A percentile compares a stretch with the other conserved stretches of the same genome.
These are phyloP conservation scores for Suillus decipiens DNA, from an alignment of 768 basidiomycete species.

Conservation along the genomic window DNA sequence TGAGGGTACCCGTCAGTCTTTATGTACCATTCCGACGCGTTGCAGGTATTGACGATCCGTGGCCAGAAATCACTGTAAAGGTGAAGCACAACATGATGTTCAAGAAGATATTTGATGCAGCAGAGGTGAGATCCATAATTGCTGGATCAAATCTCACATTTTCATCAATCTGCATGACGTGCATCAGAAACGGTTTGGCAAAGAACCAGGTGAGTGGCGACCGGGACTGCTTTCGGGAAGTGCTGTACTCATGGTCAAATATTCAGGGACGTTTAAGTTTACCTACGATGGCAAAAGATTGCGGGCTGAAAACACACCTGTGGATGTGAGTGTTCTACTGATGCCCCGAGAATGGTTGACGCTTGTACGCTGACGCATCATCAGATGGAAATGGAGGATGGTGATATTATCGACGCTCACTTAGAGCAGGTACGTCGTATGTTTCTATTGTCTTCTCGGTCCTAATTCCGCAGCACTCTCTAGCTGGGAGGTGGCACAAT, in stretches of 20 bases:
- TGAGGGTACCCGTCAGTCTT: constrained; percentile 52
- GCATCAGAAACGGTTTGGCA: constrained; percentile 56
- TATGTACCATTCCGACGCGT: constrained; percentile 8
- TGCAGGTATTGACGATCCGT: constrained; percentile 5
- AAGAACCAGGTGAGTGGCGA: constrained; percentile 50
- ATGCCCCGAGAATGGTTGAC: not conserved
- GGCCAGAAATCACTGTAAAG: constrained; percentile 63
- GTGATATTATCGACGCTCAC: constrained; percentile 61
- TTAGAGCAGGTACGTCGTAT: constrained; percentile 50
- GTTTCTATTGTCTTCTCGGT: not conserved
- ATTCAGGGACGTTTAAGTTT: constrained; percentile 64
- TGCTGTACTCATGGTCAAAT: not conserved
- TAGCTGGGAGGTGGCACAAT: constrained; percentile 26
- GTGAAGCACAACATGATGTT: constrained; percentile 67
- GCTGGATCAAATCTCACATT: not conserved
- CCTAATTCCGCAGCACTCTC: not conserved
- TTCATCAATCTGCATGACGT: constrained; percentile 6
- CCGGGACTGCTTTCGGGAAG: not conserved
- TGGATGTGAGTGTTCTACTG: constrained; percentile 39
- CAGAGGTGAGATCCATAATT: constrained; percentile 49
- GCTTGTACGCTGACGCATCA: constrained; percentile 1
- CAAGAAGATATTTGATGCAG: constrained; percentile 65
- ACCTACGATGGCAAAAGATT: constrained; percentile 56
- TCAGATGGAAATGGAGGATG: constrained; percentile 61
- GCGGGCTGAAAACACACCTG: constrained; percentile 51